Evolutionary conservation across 1,139 yeast species (phyloP).

Genomic region (Pichiaceae sp.): DNA sequence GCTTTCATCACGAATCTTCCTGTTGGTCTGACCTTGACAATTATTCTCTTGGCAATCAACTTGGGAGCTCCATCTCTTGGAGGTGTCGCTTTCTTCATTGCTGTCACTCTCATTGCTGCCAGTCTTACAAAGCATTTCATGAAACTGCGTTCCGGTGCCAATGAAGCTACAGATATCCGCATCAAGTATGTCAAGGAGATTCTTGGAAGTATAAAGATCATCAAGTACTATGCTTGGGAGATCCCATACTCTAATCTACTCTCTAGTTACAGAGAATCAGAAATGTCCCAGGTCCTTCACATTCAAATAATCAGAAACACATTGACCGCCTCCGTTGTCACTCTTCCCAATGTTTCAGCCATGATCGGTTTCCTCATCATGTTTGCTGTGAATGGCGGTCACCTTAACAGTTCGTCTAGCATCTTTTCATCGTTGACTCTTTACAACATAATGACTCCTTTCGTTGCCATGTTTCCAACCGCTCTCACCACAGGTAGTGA

Average conservation of each 20-base stretch:
- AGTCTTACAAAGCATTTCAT: conserved; percentile 32
- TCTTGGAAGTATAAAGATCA: conserved; percentile 54
- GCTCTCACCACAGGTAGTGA: conserved; percentile 44
- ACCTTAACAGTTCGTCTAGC: conserved; percentile 47
- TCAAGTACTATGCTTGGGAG: conserved; percentile 76
- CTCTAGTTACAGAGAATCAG: conserved; percentile 28
- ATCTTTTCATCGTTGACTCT: conserved; percentile 52
- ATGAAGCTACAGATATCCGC: conserved; percentile 47
- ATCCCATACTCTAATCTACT: conserved; percentile 37
- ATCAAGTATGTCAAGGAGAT: conserved; percentile 58
- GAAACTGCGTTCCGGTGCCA: conserved; percentile 34
- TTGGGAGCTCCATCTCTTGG: conserved; percentile 58
- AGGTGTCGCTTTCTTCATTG: conserved; percentile 43
- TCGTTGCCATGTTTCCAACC: conserved; percentile 41
- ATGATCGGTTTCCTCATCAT: conserved; percentile 60
- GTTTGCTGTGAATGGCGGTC: conserved; percentile 36
- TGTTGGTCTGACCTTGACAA: conserved; percentile 41
- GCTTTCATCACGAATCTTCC: conserved; percentile 43
- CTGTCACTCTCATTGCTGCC: conserved; percentile 23
- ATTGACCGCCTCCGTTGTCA: conserved; percentile 33
- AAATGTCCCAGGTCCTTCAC: conserved; percentile 31
- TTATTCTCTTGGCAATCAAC: conserved; percentile 55
- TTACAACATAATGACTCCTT: conserved; percentile 40
- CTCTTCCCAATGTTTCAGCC: conserved; percentile 36
- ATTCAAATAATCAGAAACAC: conserved; percentile 35